Evolutionary conservation across 2,329 filamentous ascomycete genomes (phyloP).

Genomic region (Aspergillus aculeatinus): DNA sequence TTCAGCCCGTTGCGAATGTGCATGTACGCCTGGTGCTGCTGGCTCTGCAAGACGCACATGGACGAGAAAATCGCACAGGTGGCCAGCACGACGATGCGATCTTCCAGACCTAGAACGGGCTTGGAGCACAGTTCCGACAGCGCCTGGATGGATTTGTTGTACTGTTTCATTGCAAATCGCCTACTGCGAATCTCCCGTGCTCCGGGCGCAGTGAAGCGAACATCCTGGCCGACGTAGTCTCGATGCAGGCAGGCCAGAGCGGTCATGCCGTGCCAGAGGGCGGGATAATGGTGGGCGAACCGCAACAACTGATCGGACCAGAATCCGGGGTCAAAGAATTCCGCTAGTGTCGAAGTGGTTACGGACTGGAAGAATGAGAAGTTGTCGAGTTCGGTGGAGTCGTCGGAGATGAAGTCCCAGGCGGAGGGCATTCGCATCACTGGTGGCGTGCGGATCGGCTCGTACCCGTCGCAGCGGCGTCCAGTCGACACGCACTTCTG

Average conservation of each 20-base stretch:
- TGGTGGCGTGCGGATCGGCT: background rate
- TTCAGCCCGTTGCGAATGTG: background rate
- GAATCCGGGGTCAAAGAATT: background rate
- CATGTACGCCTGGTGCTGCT: background rate
- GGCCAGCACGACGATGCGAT: background rate
- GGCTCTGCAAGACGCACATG: background rate
- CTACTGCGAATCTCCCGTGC: background rate
- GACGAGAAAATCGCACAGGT: background rate
- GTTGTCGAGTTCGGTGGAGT: background rate
- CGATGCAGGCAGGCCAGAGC: background rate
- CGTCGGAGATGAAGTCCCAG: background rate
- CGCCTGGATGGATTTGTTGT: background rate
- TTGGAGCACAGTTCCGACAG: background rate
- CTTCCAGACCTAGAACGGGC: background rate
- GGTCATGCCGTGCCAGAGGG: background rate
- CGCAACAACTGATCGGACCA: background rate
- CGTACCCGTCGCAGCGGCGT: background rate
- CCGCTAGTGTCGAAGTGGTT: background rate
- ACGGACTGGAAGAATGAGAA: background rate
- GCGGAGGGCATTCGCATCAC: background rate
- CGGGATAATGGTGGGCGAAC: background rate
- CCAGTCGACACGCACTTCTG: background rate
- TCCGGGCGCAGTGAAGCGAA: background rate
- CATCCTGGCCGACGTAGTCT: background rate
- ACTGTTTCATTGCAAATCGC: background rate